phyloP scores from a whole-genome alignment of 2,329 filamentous ascomycete species.

The Colletotrichum sp. region DNA sequence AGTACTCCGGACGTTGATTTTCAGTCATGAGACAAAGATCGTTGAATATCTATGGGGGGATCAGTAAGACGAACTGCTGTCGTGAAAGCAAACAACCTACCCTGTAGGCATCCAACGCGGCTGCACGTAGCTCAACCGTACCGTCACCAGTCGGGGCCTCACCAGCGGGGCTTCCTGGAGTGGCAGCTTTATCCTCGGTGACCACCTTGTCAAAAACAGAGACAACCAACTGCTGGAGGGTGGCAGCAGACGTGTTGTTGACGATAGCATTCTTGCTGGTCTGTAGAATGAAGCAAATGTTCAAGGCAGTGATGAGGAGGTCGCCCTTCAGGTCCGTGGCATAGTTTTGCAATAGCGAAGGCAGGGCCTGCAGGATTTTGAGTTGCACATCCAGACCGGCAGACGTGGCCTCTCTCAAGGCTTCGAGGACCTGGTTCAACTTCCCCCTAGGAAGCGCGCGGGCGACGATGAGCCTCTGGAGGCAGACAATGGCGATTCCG shows the following conservation, averaged over 20 bases:
- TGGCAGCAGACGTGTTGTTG: conserved; percentile 95
- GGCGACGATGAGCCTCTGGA: conserved; percentile 86
- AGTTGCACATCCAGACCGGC: conserved; percentile 88
- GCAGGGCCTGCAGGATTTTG: conserved; percentile 92
- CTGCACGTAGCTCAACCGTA: conserved; percentile 69
- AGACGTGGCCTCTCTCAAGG: conserved; percentile 82
- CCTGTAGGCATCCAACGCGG: conserved; percentile 84
- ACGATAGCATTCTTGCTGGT: conserved; percentile 92
- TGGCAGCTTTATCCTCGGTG: conserved; percentile 68
- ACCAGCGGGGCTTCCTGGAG: conserved; percentile 63
- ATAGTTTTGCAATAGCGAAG: conserved; percentile 90
- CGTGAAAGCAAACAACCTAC: conserved; percentile 41
- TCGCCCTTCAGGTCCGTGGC: conserved; percentile 79
- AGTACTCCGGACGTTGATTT: conserved; percentile 80
- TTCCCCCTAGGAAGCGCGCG: conserved; percentile 79
- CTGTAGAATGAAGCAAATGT: conserved; percentile 91
- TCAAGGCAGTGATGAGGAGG: conserved; percentile 79
- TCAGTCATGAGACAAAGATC: conserved; percentile 90
- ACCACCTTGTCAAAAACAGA: conserved; percentile 92
- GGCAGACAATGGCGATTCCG: conserved; percentile 82
- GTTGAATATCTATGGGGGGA: conserved; percentile 69
- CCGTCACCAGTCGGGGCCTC: conserved; percentile 72
- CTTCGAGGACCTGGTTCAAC: conserved; percentile 85
- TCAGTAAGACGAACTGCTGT: conserved; percentile 5
- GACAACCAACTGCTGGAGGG: conserved; percentile 90